Percentiles rank a stretch among this genome's conserved stretches.
These are phyloP conservation scores for Ammopiptanthus mongolicus DNA, from an alignment of 306 rosid genomes.

Conservation along the genomic window DNA sequence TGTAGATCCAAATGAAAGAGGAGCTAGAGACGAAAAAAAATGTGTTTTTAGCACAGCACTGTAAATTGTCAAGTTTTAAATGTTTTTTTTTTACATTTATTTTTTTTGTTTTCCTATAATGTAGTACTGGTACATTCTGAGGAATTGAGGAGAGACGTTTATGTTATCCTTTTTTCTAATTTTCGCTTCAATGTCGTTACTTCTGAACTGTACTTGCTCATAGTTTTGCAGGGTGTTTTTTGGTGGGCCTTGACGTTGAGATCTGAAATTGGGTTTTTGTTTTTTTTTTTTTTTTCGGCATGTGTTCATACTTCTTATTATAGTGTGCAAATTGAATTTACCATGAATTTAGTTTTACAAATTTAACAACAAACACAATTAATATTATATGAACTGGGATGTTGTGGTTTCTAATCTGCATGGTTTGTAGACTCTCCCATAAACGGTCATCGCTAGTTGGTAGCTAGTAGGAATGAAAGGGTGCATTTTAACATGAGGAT, in stretches of 20 bases:
- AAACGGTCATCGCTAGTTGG: too few species aligned
- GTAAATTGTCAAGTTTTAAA: conserved; percentile 22
- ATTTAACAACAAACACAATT: too few species aligned
- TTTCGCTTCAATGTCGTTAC: neutral
- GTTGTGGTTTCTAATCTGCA: too few species aligned
- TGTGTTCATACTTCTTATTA: too few species aligned
- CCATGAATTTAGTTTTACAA: neutral
- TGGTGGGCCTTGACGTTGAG: neutral
- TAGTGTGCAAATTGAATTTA: too few species aligned
- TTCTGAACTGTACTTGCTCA: neutral
- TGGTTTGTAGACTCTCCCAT: too few species aligned
- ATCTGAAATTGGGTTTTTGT: neutral
- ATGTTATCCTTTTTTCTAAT: neutral
- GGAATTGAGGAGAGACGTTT: conserved; percentile 1
- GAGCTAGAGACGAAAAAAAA: neutral
- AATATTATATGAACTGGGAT: too few species aligned
- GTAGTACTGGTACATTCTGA: neutral
- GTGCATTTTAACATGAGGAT: too few species aligned
- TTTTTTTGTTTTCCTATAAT: conserved; percentile 4
- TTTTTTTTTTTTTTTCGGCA: too few species aligned
- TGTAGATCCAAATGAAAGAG: conserved; percentile 45
- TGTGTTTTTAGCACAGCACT: neutral
- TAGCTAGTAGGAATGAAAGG: too few species aligned
- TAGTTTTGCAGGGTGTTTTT: neutral
- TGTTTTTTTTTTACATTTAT: neutral